These are phyloP conservation scores for Crithidia fasciculata DNA, from an alignment of 208 protist species.

Conservation along the genomic window DNA sequence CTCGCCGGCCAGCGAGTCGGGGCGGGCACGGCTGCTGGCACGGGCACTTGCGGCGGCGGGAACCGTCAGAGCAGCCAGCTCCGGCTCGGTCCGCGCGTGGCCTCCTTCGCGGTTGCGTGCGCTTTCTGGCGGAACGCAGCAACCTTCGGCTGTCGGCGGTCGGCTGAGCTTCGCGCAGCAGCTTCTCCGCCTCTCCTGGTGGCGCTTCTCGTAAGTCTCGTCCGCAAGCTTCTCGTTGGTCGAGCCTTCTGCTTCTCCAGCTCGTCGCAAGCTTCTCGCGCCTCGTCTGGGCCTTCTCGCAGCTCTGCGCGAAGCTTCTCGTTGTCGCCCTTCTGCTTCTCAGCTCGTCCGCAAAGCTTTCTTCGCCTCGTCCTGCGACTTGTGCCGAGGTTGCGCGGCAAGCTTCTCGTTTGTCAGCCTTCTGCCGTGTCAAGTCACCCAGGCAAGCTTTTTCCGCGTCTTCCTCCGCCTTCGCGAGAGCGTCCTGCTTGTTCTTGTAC, in stretches of 20 bases:
- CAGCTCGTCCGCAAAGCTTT: too few species aligned
- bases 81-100: too few species aligned
- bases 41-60: neutral
- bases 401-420: too few species aligned
- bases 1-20: neutral
- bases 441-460: slow-evolving; percentile 12
- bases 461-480: slow-evolving; percentile 20
- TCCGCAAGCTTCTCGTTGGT: neutral
- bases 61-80: neutral
- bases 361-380: neutral
- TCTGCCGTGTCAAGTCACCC: too few species aligned
- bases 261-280: neutral
- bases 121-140: slow-evolving; percentile 7
- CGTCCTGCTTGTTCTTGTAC: slow-evolving; percentile 19
- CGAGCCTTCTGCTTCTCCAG: neutral
- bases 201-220: too few species aligned
- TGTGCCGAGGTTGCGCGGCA: too few species aligned
- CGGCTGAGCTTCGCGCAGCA: too few species aligned
- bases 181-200: neutral
- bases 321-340: too few species aligned
- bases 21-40: neutral
- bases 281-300: too few species aligned
- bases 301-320: too few species aligned
- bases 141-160: too few species aligned
- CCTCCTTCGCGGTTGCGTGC: too few species aligned